Evolutionary conservation across 1,139 yeast species (phyloP).

Genomic region (Saccharomyces hybrid): DNA sequence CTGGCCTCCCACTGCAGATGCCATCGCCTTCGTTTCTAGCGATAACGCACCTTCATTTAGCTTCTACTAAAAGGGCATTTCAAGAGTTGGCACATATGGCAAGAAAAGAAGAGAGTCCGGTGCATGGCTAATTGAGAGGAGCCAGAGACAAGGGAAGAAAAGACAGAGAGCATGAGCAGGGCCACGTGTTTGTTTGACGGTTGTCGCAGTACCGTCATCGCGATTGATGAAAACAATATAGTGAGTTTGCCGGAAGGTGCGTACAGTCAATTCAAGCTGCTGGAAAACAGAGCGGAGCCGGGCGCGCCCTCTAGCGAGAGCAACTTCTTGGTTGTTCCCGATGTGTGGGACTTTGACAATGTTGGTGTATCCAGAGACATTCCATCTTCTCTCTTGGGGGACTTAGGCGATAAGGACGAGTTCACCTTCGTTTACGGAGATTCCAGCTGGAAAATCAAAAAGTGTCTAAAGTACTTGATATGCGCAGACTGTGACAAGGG

Average conservation of each 20-base stretch:
- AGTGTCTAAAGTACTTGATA: conserved; percentile 44
- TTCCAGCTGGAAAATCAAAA: conserved; percentile 22
- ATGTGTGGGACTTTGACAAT: conserved; percentile 72
- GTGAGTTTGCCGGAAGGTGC: conserved; percentile 12
- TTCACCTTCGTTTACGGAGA: conserved; percentile 9
- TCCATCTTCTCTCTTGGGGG: conserved; percentile 14
- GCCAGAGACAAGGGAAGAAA: background rate
- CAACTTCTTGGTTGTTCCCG: conserved; percentile 39
- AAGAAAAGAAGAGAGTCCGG: background rate
- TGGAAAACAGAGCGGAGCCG: conserved; percentile 9
- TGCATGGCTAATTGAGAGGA: background rate
- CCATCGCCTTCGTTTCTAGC: background rate
- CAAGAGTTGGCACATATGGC: background rate
- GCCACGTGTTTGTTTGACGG: conserved; percentile 23
- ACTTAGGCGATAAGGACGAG: background rate
- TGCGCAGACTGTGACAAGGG: conserved; percentile 75
- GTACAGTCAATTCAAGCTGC: conserved; percentile 15
- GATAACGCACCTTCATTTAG: background rate
- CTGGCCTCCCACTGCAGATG: background rate
- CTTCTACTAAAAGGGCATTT: background rate
- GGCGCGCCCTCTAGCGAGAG: conserved; percentile 4
- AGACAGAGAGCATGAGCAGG: conserved; percentile 4
- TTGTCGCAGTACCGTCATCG: conserved; percentile 21
- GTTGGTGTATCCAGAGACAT: conserved; percentile 60
- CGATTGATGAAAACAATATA: conserved; percentile 8